Evolutionary conservation across 495 filamentous ascomycete species (phyloP), one percentile per base, ranked within the genome.

Genomic region (Hypoxylon perforatum): DNA sequence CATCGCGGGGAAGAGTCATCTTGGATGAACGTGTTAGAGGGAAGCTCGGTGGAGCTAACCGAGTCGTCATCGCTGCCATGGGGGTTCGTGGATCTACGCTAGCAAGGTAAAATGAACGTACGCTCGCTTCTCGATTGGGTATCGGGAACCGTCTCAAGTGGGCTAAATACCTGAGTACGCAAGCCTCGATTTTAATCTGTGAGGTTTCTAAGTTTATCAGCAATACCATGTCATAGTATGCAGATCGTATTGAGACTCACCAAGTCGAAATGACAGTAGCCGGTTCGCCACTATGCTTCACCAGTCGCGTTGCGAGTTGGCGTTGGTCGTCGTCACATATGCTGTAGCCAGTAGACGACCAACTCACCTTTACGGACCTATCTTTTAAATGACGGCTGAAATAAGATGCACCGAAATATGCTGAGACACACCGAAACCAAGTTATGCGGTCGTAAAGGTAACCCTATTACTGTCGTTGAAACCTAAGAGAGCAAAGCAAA

Each of bases 61-160:
- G 45, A 54, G 42, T 68, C 65, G 65, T 63, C 58, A 63, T 63
- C 58, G 53, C 45, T n/a, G 33, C 28, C 47, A 44, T 22, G 54
- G 53, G 57, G 12, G 45, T 36, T 15, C 12, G 15, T 41, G 23
- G 50, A 66, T 65, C 63, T 55, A 55, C 57, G 25, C 50, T 51
- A 45, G 44, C 41, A 60, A 55, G 49, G 63, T 33, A 44, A 53
- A 18, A 28, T 19, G 18, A 11, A 17, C 22, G 38, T 55, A 5
- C 21, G 21, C 11, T 55, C 21, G 30, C 30, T 44, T 55, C 18
- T 41, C 12, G 38, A 25, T 53, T 53, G 3, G 25, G 50, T 12
- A 35, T 10, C 25, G 30, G n/a, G 45, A 12, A 33, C 30, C 38
- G 38, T 41, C 17, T 41, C 15, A 35, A 48, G 45, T 50, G 15